Evolutionary conservation across 345 rosid genomes (phyloP).

Genomic region (Lenwebbia sp.): DNA sequence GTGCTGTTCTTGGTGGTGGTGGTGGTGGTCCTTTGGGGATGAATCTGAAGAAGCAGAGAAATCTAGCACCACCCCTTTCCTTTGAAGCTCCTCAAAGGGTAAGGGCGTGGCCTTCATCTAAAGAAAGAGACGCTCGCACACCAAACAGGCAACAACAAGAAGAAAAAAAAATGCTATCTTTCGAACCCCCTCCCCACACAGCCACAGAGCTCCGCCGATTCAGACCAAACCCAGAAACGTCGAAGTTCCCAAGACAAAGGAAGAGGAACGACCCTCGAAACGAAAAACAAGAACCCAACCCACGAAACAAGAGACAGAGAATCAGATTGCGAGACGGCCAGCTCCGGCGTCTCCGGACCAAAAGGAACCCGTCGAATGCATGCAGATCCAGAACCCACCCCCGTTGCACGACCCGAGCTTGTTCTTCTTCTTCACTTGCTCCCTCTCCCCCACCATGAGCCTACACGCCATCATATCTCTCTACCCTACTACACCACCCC

Average conservation of each 20-base stretch:
- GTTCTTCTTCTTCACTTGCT: background rate
- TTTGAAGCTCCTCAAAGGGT: slow-evolving; percentile 70
- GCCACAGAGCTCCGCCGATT: background rate
- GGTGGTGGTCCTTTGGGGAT: slow-evolving; percentile 13
- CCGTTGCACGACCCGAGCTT: background rate
- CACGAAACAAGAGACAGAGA: background rate
- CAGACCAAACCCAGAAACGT: background rate
- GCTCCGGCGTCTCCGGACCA: background rate
- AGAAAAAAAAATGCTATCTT: background rate
- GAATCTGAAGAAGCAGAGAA: slow-evolving; percentile 34
- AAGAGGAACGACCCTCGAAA: background rate
- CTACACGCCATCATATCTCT: background rate
- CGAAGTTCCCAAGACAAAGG: background rate
- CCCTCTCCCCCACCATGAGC: background rate
- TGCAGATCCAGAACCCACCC: slow-evolving; percentile 5
- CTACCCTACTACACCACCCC: background rate
- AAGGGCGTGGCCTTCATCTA: slow-evolving; percentile 76
- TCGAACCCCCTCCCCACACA: background rate
- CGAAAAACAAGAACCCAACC: background rate
- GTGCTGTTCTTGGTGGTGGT: slow-evolving; percentile 1
- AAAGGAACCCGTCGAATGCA: background rate
- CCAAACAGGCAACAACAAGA: background rate
- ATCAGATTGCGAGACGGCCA: background rate
- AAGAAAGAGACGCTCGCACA: background rate
- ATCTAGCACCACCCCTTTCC: slow-evolving; percentile 44